Percentiles rank a stretch among this genome's conserved stretches.
These are phyloP conservation scores for Arabidopsis thaliana DNA, from an alignment of 345 rosid genomes.

Conservation along the genomic window TAIR10.1 NC_003075.7:7532001-7532500, in stretches of 20 bases:
- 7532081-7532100: neutral
- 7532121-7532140: slow-evolving; percentile 69
- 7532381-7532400: neutral
- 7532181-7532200: slow-evolving; percentile 67
- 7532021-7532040: slow-evolving; percentile 72
- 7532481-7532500: slow-evolving; percentile 71
- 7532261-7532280: slow-evolving; percentile 53
- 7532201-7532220: slow-evolving; percentile 14
- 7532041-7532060: slow-evolving; percentile 82
- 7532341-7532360: slow-evolving; percentile 65
- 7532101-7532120: neutral
- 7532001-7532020: slow-evolving; percentile 88
- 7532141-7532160: slow-evolving; percentile 98
- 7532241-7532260: neutral
- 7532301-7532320: slow-evolving; percentile 62
- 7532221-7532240: neutral
- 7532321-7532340: slow-evolving; percentile 68
- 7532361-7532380: neutral
- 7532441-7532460: slow-evolving; percentile 72
- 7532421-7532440: slow-evolving; percentile 70
- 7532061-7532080: slow-evolving; percentile 67
- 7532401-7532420: slow-evolving; percentile 17
- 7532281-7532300: slow-evolving; percentile 80
- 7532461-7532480: slow-evolving; percentile 74
- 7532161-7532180: slow-evolving; percentile 90